Conservation (phyloP, 1,284 basidiomycete genomes). For the Cutaneotrichosporon mucoides region DNA sequence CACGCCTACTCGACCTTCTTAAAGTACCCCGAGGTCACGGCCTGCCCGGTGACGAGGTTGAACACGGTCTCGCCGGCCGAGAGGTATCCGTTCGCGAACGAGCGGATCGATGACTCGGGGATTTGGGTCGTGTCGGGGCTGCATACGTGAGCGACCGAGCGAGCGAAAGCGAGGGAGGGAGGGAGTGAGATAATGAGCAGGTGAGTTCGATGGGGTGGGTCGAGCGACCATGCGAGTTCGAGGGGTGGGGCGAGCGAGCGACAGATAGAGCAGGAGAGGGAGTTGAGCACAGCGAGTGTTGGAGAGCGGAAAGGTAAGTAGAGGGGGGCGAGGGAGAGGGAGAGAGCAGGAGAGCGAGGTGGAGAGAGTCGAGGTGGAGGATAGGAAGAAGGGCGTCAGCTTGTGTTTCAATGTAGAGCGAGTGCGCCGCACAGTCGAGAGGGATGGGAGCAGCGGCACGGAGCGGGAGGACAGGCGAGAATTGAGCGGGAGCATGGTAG, state of each 20-base stretch:
- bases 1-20: slow-evolving; percentile 27
- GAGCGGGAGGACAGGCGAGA: too few relatives aligned
- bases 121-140: slow-evolving; percentile 68
- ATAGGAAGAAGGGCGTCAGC: too few relatives aligned
- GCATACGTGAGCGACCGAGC: slow-evolving; percentile 1
- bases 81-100: slow-evolving; percentile 74
- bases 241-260: neutral
- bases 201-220: neutral
- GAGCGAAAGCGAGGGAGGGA: neutral
- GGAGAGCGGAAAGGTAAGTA: neutral
- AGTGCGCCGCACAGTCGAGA: too few relatives aligned
- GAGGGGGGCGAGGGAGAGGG: neutral
- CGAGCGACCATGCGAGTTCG: neutral
- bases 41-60: slow-evolving; percentile 71
- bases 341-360: neutral
- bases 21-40: slow-evolving; percentile 74
- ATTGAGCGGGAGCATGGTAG: too few relatives aligned
- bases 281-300: neutral
- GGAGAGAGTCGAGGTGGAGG: too few relatives aligned
- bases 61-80: slow-evolving; percentile 84
- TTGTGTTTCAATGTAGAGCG: too few relatives aligned
- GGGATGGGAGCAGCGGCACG: too few relatives aligned
- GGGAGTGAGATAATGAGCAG: neutral
- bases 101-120: slow-evolving; percentile 68
- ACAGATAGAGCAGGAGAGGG: neutral